A percentile compares a stretch with the other conserved stretches of the same genome.
Evolutionary conservation across 192 early-diverging fungal genomes (phyloP).

Genomic region (Obelidium mucronatum): DNA sequence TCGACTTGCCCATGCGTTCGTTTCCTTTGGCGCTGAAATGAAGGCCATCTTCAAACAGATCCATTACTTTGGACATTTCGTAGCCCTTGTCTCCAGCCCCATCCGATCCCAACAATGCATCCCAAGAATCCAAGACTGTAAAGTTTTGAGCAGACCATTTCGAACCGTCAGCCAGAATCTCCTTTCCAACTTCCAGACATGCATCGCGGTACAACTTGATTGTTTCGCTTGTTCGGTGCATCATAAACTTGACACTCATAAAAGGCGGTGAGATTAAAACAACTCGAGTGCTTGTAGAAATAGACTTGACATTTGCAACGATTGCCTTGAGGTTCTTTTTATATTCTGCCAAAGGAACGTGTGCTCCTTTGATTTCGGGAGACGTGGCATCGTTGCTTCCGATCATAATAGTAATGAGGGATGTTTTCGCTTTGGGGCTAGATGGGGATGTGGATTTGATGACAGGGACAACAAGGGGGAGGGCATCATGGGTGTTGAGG

Average conservation of each 20-base stretch:
- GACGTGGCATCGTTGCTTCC: conserved; percentile 1
- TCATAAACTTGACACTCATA: background rate
- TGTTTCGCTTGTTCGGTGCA: background rate
- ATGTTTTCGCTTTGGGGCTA: background rate
- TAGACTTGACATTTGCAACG: background rate
- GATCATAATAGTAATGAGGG: conserved; percentile 1
- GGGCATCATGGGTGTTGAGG: conserved; percentile 14
- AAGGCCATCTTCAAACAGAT: conserved; percentile 6
- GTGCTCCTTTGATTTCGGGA: background rate
- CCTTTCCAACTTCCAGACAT: background rate
- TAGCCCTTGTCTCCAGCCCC: background rate
- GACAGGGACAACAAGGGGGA: background rate
- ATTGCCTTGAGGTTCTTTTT: background rate
- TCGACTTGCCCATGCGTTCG: background rate
- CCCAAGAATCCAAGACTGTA: conserved; percentile 17
- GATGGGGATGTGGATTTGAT: background rate
- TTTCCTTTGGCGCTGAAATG: conserved; percentile 15
- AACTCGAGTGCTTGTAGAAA: background rate
- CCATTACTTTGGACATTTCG: background rate
- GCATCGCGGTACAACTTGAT: conserved; percentile 16
- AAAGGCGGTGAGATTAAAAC: conserved; percentile 6
- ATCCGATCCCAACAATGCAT: conserved; percentile 11
- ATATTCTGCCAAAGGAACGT: conserved; percentile 1
- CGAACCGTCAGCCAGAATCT: background rate
- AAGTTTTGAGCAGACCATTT: background rate